Base-by-base conservation (phyloP, 805 yeast species). In the Zygoascus tannicola region DNA sequence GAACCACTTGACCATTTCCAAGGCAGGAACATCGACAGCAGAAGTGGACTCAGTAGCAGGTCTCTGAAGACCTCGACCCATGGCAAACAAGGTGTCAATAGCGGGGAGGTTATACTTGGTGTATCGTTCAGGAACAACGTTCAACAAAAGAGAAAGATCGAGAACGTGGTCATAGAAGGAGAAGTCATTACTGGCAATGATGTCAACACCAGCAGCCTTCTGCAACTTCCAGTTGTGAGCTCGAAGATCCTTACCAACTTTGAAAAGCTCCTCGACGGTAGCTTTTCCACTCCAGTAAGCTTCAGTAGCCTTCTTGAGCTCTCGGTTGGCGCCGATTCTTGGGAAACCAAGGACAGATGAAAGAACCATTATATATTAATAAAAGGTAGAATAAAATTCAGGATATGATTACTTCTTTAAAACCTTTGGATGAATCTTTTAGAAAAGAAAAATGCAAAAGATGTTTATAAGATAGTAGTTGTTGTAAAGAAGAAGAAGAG, bases 21-120 rank as follows among this genome's bases (percentile, higher is more conserved):
- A 78, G 60, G 98, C 98, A 52, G 97, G 90, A 50, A 92, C 98
- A 70, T 92, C 98, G 58, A 92, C 95, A 57, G 94, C 95, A 59
- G 81, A 76, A 50, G 79, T 67, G 55, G 87, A 64, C 58, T 82
- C 94, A 56, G 94, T 83, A 56, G 94, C 95, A 70, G 83, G 81
- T 74, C 92, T 85, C 76, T 92, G 98, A 68, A 92, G 78, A 81
- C 98, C 98, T 80, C 98, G 87, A 73, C 97, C 98, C 97, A 92
- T 92, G 64, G 98, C 98, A 68, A 92, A 92, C 63, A 85, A 72
- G 52, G 86, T 85, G 71, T 92, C 98, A 57, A 92, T 75, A 66
- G 86, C 81, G 55, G 86, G 78, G 66, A 92, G 79, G 61, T 81
- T 79, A 72, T 74, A 85, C 76, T 92, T 83, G 71, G 90, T 74